Evolutionary conservation across 306 rosid species (phyloP), one percentile per base, ranked within the genome.

Genomic region (Casuarina glauca): DNA sequence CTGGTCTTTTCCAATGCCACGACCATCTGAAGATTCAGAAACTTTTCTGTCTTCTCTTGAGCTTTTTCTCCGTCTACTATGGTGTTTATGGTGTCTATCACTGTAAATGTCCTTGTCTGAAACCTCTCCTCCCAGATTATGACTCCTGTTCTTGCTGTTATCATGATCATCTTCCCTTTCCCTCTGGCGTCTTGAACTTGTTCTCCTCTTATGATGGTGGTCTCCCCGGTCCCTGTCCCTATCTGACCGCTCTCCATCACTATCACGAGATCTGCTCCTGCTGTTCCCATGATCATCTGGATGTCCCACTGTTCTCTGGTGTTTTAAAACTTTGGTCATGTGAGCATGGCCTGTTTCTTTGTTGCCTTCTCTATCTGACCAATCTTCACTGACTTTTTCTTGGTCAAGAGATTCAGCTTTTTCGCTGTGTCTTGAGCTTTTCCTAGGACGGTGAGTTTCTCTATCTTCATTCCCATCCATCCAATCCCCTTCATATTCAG

Each of bases 401-500:
- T 15, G 67, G 57, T 76, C 70, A 53, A 5, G 79, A 53, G 9
- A 67, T 73, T n/a, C 36, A 57, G 63, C 58, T 58, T 51, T 74
- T 74, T 78, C 13, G 78, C 48, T 43, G 73, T 77, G 74, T 74
- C 80, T 83, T 35, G 89, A 80, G 82, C 83, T 84, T 80, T 75
- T 82, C 78, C 88, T 77, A 72, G 78, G 73, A 74, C 74, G 53
- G 74, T 74, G 72, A 58, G 68, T 74, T 71, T 75, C 49, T 66
- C 76, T 74, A 70, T 77, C 76, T 66, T 36, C 63, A 44, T 51
- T 74, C 43, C 68, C 64, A 19, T 69, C 58, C 1, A 68, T 73
- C 72, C 72, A 48, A 60, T 82, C 86, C 77, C 75, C 81, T 63
- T 82, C 87, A 71, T 86, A 83, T 75, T 79, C 85, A 69, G 48